Base-by-base conservation (phyloP, 83 land plant species). In the Thuja plicata region DNA sequence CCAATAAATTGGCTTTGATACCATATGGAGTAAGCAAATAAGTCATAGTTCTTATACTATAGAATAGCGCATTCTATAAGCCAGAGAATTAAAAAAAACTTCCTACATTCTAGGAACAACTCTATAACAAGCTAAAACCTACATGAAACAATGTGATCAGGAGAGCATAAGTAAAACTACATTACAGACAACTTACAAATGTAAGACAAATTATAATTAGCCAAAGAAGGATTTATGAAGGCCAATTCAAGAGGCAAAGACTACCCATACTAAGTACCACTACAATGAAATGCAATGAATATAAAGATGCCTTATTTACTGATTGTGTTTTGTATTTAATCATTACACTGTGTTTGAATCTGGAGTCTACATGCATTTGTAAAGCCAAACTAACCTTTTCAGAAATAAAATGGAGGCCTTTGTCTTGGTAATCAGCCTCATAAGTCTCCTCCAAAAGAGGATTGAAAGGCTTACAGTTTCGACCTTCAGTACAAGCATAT, bases 401-500 rank as follows among this genome's bases (percentile, higher is more conserved):
- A 57, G 98, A 96, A 89, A 96, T 94, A 80, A 97, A 97, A 55
- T 93, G 95, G 46, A 97, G 88, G n/a, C 98, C 98, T 91, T 94
- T 97, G 88, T 97, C 98, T 78, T 97, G 98, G 87, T 91, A 97
- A 87, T 97, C 98, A 52, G 98, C 98, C 90, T 97, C 98, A 87
- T 94, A 97, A 27, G 98, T 97, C 87, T 97, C 98, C 66, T 97
- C 96, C 73, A 97, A 92, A 73, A 97, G 93, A 74, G 98, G 98
- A 90, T 97, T 97, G 84, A 97, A 97, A 34, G 98, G 98, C 90
- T 97, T 97, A 91, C 98, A 97, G 62, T 93, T 93, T 73, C 97
- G 92, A 86, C 96, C 97, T 87, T 97, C 97, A 45, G 98, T 95
- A 71, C 97, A 97, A 43, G 98, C 93, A 92, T 97, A 97, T 43